Evolutionary conservation across 768 basidiomycete genomes (phyloP).

Genomic region (Leccinum subtestaceum): DNA sequence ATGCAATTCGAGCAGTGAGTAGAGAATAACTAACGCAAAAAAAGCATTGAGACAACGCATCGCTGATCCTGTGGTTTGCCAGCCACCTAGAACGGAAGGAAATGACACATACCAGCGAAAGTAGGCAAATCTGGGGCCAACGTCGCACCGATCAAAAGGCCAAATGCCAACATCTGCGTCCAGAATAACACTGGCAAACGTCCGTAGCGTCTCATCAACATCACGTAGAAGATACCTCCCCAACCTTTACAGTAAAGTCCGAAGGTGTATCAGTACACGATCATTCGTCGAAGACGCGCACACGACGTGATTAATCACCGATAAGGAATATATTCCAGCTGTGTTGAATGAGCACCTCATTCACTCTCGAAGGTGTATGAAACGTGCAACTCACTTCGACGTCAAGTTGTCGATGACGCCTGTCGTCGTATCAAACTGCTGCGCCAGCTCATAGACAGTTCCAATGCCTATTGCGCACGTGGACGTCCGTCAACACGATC

Average conservation of each 20-base stretch:
- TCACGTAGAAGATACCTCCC: constrained; percentile 30
- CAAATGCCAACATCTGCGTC: constrained; percentile 40
- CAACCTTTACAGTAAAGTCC: constrained; percentile 17
- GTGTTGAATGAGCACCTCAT: background rate
- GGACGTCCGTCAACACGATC: background rate
- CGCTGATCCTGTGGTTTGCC: constrained; percentile 11
- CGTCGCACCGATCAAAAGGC: constrained; percentile 49
- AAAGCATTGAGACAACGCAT: constrained; percentile 34
- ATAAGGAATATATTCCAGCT: constrained; percentile 50
- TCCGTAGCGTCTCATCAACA: constrained; percentile 31
- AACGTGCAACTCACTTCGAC: constrained; percentile 32
- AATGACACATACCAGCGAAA: constrained; percentile 38
- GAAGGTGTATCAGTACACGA: constrained; percentile 7
- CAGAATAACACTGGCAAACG: constrained; percentile 32
- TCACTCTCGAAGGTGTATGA: background rate
- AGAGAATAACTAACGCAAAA: constrained; percentile 24
- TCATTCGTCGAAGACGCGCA: background rate
- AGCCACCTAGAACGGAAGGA: background rate
- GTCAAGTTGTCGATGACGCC: constrained; percentile 51
- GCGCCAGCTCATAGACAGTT: constrained; percentile 44
- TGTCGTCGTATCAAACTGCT: constrained; percentile 43
- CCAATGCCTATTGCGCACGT: constrained; percentile 42
- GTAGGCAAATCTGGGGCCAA: constrained; percentile 48
- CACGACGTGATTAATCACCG: constrained; percentile 23
- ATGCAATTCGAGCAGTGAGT: background rate